Evolutionary conservation across 192 early-diverging fungal genomes (phyloP), one percentile per base, ranked within the genome.

Genomic region (Linnemannia zychae): DNA sequence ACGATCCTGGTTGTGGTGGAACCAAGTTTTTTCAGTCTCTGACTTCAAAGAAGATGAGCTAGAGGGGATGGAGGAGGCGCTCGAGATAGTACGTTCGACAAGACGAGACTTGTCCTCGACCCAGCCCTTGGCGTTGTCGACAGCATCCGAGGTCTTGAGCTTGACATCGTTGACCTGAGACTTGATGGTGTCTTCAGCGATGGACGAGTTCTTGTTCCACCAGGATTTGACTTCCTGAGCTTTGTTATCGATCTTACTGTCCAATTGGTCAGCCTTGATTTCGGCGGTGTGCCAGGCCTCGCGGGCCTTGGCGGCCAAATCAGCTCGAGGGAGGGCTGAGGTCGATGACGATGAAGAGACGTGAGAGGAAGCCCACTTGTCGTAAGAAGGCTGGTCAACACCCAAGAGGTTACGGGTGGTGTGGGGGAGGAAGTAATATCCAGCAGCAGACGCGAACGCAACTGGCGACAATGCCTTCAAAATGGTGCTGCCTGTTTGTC

Each of bases 231-330:
- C 44, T 20, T 71, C 77, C 20, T 71, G 34, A 4, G 77, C 52
- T 37, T 44, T 34, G 40, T 60, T 52, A 69, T 78, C 69, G 40
- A 71, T 48, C 40, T 71, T 78, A 52, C 18, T 37, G 18, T 78
- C 77, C 13, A 73, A 16, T 7, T 48, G 49, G 34, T 73, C 72
- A 11, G 53, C 20, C 24, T 50, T 72, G 38, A 66, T 16, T 11
- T 76, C 75, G 11, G 75, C 65, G 18, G 63, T 49, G 44, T 78
- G 77, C 77, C 77, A 78, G 20, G 69, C 77, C 17, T 78, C 77
- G 44, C 77, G 77, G 11, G 69, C 68, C 37, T 65, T 71, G 69
- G 50, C 63, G 24, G 40, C n/a, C 31, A 78, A 18, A 12, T 70
- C 76, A n/a, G 36, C 65, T 22, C 65, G 40, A 12, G 40, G 40